These are phyloP conservation scores for Suhomyces choctaworum DNA, from an alignment of 1,139 yeast genomes.

Conservation along the genomic window DNA sequence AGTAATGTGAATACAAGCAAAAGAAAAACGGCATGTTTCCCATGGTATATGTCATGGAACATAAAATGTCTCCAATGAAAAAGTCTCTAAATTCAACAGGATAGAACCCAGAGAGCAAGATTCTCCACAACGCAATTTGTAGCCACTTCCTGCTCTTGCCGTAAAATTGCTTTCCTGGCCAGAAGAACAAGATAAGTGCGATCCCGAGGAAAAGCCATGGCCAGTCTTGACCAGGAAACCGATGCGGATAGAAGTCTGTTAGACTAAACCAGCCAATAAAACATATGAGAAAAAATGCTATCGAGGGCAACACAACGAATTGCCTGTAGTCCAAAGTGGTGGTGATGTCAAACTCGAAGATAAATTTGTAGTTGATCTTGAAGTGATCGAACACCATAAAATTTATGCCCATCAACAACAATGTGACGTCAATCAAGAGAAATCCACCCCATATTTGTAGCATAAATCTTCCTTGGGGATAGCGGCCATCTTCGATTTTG, in stretches of 20 bases:
- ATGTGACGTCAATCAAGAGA: constrained; percentile 59
- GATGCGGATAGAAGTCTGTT: constrained; percentile 61
- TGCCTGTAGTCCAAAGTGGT: constrained; percentile 69
- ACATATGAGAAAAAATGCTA: constrained; percentile 56
- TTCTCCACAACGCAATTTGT: constrained; percentile 67
- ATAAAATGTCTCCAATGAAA: constrained; percentile 85
- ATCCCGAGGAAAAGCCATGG: constrained; percentile 78
- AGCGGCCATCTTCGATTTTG: constrained; percentile 34
- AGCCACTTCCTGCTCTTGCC: constrained; percentile 72
- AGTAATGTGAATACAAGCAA: constrained; percentile 73
- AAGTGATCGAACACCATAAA: constrained; percentile 70
- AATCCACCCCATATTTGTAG: constrained; percentile 95
- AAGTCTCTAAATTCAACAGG: constrained; percentile 96
- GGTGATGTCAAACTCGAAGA: constrained; percentile 81
- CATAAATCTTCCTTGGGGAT: constrained; percentile 57
- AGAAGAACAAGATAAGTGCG: constrained; percentile 48
- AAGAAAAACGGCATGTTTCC: constrained; percentile 84
- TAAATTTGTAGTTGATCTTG: constrained; percentile 86
- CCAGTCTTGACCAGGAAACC: constrained; percentile 68
- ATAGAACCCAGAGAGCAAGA: constrained; percentile 77
- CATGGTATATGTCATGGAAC: constrained; percentile 84
- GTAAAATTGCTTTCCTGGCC: constrained; percentile 62
- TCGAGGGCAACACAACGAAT: constrained; percentile 61
- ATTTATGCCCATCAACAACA: constrained; percentile 65
- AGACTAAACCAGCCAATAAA: constrained; percentile 77